phyloP scores from a whole-genome alignment of 257 asterid genomes.

The Jacaranda copaia region DNA sequence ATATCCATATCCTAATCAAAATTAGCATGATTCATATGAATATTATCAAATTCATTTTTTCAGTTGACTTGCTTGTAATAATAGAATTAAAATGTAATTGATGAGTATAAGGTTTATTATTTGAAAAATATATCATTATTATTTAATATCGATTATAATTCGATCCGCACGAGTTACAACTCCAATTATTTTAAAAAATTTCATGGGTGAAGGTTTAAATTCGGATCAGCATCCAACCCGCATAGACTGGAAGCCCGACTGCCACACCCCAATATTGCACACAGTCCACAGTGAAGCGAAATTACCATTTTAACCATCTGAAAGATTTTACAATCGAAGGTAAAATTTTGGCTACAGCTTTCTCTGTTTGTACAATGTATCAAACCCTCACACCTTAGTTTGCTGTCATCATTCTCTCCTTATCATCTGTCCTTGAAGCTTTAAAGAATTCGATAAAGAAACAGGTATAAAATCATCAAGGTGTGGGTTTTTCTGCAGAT shows the following conservation, averaged over 20 bases:
- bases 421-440: conserved; percentile 24
- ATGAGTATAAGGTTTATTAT: no score
- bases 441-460: conserved; percentile 18
- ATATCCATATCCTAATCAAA: no score
- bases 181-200: background rate
- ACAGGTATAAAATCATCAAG: conserved; percentile 25
- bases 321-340: conserved; percentile 19
- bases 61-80: no score
- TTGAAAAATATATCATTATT: no score
- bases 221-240: conserved; percentile 30
- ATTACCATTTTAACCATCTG: conserved; percentile 34
- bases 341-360: conserved; percentile 26
- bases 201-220: background rate
- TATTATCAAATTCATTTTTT: no score
- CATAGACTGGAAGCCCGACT: conserved; percentile 14
- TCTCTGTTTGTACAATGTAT: conserved; percentile 2
- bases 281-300: background rate
- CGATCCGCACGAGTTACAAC: background rate
- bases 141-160: no score
- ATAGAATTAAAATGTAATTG: no score
- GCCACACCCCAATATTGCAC: background rate
- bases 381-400: conserved; percentile 33
- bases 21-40: no score
- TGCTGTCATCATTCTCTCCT: conserved; percentile 30
- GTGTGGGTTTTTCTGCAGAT: conserved; percentile 28